Evolutionary conservation across 2,329 filamentous ascomycete genomes (phyloP).

Genomic region (Thelonectria discophora): DNA sequence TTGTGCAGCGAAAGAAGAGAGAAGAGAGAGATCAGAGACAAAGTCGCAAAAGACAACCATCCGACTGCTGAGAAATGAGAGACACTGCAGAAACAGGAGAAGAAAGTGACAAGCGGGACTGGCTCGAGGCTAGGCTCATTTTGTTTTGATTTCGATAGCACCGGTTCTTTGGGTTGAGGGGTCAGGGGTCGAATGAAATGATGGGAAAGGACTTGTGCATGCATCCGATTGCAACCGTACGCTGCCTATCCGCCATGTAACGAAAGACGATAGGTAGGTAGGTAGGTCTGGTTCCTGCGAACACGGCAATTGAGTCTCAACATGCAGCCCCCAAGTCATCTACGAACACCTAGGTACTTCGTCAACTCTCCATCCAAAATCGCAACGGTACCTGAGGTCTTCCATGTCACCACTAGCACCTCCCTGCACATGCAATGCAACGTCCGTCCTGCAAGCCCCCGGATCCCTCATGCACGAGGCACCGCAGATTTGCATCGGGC

Average conservation of each 20-base stretch:
- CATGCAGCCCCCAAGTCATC: too few species aligned
- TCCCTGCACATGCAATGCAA: background rate
- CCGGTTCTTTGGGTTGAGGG: background rate
- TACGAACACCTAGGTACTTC: too few species aligned
- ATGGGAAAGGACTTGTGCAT: too few species aligned
- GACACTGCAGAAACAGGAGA: background rate
- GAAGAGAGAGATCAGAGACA: background rate
- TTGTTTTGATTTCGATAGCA: slow-evolving; percentile 1
- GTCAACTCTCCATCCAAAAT: too few species aligned
- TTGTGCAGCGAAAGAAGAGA: background rate
- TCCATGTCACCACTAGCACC: too few species aligned
- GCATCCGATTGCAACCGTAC: too few species aligned
- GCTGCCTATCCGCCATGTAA: too few species aligned
- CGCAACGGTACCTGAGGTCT: too few species aligned
- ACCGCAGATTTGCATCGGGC: background rate
- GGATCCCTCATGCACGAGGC: background rate
- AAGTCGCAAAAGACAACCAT: too few species aligned
- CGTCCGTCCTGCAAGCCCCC: background rate
- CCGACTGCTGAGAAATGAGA: background rate
- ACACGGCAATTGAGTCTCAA: too few species aligned
- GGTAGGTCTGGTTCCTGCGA: too few species aligned
- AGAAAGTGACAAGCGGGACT: background rate
- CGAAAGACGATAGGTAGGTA: too few species aligned
- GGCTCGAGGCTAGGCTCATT: background rate
- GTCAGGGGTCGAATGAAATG: background rate